Percentiles rank a stretch among this genome's conserved stretches.
Evolutionary conservation across 371 early-diverging fungal species (phyloP).

Genomic region (Choanephora cucurbitarum): DNA sequence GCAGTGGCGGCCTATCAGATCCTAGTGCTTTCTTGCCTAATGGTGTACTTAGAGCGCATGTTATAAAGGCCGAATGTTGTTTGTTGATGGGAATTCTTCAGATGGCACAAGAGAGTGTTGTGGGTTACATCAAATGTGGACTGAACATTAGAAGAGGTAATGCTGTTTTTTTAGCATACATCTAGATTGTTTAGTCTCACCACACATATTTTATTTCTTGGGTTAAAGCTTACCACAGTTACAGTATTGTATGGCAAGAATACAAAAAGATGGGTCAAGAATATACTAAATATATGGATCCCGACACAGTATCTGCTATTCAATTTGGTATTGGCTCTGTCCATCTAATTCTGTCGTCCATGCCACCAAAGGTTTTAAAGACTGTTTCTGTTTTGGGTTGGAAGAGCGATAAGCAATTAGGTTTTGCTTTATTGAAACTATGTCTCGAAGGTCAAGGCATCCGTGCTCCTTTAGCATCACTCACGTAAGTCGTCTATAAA

Average conservation of each 20-base stretch:
- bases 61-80: constrained; percentile 47
- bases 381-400: constrained; percentile 57
- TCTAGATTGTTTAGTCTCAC: too few species aligned
- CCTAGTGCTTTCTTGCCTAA: constrained; percentile 46
- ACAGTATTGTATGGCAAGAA: constrained; percentile 53
- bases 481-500: constrained; percentile 40
- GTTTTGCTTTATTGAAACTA: constrained; percentile 57
- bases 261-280: constrained; percentile 55
- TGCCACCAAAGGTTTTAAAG: constrained; percentile 60
- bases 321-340: constrained; percentile 64
- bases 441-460: constrained; percentile 58
- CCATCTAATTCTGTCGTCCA: constrained; percentile 58
- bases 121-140: constrained; percentile 55
- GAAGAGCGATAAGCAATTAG: constrained; percentile 59
- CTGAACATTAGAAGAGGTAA: constrained; percentile 59
- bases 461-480: constrained; percentile 59
- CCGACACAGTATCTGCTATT: constrained; percentile 49
- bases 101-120: constrained; percentile 52
- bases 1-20: constrained; percentile 17
- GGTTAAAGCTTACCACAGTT: constrained; percentile 42
- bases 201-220: neutral
- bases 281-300: constrained; percentile 46
- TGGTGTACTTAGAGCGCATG: constrained; percentile 31
- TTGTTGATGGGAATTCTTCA: constrained; percentile 52
- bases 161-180: neutral